A percentile compares a stretch with the other conserved stretches of the same genome.
Conservation (phyloP, 768 basidiomycete species). For the Chalciporus piperatus region DNA sequence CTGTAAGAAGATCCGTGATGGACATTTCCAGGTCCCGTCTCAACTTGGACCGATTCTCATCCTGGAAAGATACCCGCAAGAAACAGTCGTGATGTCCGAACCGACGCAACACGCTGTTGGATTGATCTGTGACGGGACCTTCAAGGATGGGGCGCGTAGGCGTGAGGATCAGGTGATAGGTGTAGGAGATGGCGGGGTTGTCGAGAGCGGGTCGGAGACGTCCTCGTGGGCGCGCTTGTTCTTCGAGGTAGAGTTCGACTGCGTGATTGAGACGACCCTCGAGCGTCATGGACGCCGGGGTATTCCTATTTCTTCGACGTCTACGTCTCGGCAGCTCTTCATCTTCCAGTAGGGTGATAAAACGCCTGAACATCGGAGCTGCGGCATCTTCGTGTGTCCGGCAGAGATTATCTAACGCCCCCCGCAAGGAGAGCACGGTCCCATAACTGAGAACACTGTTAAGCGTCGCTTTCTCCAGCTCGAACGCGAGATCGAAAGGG, state of each 20-base stretch:
- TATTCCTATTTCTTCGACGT: background rate
- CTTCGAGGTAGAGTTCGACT: constrained; percentile 15
- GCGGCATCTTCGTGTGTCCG: constrained; percentile 10
- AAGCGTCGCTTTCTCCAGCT: constrained; percentile 36
- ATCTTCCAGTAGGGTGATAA: constrained; percentile 22
- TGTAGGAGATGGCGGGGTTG: constrained; percentile 24
- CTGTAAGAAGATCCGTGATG: constrained; percentile 31
- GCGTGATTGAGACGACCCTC: constrained; percentile 19
- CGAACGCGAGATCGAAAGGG: constrained; percentile 37
- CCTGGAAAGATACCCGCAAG: constrained; percentile 47
- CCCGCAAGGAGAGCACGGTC: constrained; percentile 23
- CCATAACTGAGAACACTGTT: constrained; percentile 23
- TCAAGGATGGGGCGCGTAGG: constrained; percentile 39
- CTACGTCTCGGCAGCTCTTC: background rate
- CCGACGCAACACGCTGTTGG: constrained; percentile 37
- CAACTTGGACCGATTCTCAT: constrained; percentile 41
- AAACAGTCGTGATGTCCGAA: constrained; percentile 41
- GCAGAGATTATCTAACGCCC: constrained; percentile 20
- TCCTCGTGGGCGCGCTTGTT: constrained; percentile 24
- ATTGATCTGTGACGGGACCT: constrained; percentile 38
- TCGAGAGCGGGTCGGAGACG: constrained; percentile 21
- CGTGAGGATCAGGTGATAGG: constrained; percentile 39
- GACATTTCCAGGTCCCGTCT: constrained; percentile 31
- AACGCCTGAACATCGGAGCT: constrained; percentile 23
- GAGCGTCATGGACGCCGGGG: constrained; percentile 3